Conservation (phyloP, 441 rosid species). For the Hura crepitans region DNA sequence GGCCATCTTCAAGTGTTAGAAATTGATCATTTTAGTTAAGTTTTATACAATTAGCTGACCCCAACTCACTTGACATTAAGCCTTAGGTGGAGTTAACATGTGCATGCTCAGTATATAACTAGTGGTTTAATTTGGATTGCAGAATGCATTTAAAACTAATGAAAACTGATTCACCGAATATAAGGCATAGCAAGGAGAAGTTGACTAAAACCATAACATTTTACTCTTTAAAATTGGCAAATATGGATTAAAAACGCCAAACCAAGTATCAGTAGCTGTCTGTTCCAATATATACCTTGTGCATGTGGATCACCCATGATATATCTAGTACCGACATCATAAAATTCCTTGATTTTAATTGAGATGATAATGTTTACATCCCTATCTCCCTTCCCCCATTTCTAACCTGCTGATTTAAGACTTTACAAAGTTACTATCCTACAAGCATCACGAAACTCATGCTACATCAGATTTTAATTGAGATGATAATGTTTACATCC, state of each 20-base stretch:
- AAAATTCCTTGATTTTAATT: neutral
- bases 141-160: neutral
- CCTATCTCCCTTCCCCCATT: neutral
- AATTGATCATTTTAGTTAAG: neutral
- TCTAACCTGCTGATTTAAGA: neutral
- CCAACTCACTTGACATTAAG: neutral
- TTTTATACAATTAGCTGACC: neutral
- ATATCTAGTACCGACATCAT: neutral
- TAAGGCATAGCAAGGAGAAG: neutral
- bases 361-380: neutral
- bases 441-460: neutral
- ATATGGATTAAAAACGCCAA: neutral
- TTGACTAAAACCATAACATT: neutral
- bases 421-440: neutral
- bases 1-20: neutral
- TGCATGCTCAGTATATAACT: neutral
- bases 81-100: too few species aligned
- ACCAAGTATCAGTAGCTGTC: neutral
- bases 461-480: neutral
- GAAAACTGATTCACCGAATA: neutral
- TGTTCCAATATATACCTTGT: neutral
- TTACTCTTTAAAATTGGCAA: neutral
- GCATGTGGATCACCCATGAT: neutral
- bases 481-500: neutral
- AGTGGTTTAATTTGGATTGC: neutral